These are phyloP conservation scores for Aspergillus phoenicis DNA, from an alignment of 2,329 filamentous ascomycete species.

Conservation along the genomic window DNA sequence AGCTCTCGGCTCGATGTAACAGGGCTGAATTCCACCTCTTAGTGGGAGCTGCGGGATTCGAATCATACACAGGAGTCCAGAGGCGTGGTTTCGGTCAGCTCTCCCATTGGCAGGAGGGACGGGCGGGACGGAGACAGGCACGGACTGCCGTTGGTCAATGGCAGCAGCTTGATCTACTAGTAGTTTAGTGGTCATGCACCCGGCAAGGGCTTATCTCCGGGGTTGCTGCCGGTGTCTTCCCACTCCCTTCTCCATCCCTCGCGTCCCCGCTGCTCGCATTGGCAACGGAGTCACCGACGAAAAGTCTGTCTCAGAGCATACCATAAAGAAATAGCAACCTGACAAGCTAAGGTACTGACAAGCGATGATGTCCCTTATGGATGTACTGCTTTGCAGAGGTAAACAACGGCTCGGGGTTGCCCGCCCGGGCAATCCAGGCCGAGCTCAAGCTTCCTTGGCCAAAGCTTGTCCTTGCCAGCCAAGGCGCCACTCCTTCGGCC, in stretches of 20 bases:
- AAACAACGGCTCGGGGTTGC: not conserved
- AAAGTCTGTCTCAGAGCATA: not conserved
- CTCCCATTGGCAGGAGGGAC: not conserved
- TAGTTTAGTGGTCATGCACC: not conserved
- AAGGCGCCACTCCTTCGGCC: conserved; percentile 1
- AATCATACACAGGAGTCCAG: not conserved
- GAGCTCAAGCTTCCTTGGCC: not conserved
- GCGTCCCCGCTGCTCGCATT: not conserved
- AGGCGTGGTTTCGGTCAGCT: conserved; percentile 1
- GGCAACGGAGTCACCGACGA: not conserved
- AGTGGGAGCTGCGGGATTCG: not conserved
- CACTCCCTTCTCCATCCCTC: not conserved
- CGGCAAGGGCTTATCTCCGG: not conserved
- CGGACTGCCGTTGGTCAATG: not conserved
- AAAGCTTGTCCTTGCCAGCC: not conserved
- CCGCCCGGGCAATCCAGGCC: not conserved
- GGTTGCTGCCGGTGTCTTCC: not conserved
- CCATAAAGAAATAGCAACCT: not conserved
- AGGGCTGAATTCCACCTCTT: not conserved
- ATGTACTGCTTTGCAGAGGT: not conserved
- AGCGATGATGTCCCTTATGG: not conserved
- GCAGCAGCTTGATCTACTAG: not conserved
- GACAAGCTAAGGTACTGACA: not conserved
- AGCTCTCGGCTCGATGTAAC: not conserved
- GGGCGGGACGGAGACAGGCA: not conserved